phyloP scores from a whole-genome alignment of 1,284 basidiomycete genomes.

The Puccinia novopanici region DNA sequence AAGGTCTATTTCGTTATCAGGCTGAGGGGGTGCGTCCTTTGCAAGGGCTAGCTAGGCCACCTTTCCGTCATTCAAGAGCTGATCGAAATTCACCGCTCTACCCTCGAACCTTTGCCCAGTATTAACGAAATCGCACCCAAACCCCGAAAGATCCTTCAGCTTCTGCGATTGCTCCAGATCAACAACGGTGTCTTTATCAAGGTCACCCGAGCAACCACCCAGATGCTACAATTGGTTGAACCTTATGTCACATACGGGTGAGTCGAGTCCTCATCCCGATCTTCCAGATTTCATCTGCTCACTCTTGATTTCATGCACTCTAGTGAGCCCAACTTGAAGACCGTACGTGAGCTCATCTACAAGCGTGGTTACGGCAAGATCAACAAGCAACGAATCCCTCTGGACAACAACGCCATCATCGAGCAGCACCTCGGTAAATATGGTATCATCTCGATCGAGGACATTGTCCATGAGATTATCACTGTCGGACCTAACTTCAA shows the following conservation, averaged over 20 bases:
- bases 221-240: conserved; percentile 96
- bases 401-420: conserved; percentile 90
- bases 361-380: conserved; percentile 99
- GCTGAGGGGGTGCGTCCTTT: conserved; percentile 62
- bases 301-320: neutral
- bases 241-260: conserved; percentile 91
- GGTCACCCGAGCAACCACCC: conserved; percentile 91
- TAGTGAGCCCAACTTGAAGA: conserved; percentile 61
- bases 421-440: conserved; percentile 88
- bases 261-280: neutral
- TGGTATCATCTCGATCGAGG: conserved; percentile 96
- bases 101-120: conserved; percentile 63
- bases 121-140: conserved; percentile 99
- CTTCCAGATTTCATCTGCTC: neutral
- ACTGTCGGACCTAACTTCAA: conserved; percentile 98
- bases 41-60: conserved; percentile 47
- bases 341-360: conserved; percentile 96
- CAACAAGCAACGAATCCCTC: conserved; percentile 93
- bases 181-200: conserved; percentile 99
- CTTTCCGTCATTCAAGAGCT: conserved; percentile 52
- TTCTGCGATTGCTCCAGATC: conserved; percentile 97
- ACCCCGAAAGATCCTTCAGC: conserved; percentile 97
- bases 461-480: conserved; percentile 95
- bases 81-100: conserved; percentile 48
- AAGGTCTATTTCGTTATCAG: conserved; percentile 98